Evolutionary conservation across 768 basidiomycete genomes (phyloP).

Genomic region (Amanita polypyramis): DNA sequence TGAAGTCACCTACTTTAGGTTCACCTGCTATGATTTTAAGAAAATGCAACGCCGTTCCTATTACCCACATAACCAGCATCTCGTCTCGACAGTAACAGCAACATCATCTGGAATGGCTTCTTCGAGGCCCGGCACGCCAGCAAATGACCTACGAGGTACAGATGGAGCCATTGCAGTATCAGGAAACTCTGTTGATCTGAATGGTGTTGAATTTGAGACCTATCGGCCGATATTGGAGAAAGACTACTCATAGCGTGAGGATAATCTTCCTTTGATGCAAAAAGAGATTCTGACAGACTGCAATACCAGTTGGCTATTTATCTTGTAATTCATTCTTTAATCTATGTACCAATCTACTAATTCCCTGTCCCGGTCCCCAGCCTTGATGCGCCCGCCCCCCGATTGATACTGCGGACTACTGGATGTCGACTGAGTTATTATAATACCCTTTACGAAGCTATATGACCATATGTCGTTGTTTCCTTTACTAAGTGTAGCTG

Average conservation of each 20-base stretch:
- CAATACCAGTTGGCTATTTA: not conserved
- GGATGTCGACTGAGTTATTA: conserved; percentile 1
- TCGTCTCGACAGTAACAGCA: conserved; percentile 61
- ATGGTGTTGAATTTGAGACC: conserved; percentile 25
- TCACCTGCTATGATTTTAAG: conserved; percentile 86
- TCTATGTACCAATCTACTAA: conserved; percentile 7
- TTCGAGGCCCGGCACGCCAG: conserved; percentile 68
- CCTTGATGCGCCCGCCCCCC: too few relatives aligned
- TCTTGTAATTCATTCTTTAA: conserved; percentile 1
- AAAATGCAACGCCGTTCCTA: conserved; percentile 88
- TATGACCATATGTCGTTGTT: conserved; percentile 1
- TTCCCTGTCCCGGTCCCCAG: too few relatives aligned
- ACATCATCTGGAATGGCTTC: conserved; percentile 62
- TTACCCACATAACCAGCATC: conserved; percentile 75
- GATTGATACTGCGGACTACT: not conserved
- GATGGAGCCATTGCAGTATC: conserved; percentile 32
- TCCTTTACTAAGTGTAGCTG: not conserved
- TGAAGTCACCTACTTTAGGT: conserved; percentile 34
- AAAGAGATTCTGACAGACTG: not conserved
- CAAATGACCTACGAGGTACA: conserved; percentile 32
- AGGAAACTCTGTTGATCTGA: conserved; percentile 31
- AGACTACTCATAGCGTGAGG: conserved; percentile 32
- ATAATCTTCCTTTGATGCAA: not conserved
- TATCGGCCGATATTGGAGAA: conserved; percentile 34
- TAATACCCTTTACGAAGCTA: conserved; percentile 4